These are phyloP conservation scores for Tagetes patula DNA, from an alignment of 129 eudicot genomes.

Conservation along the genomic window DNA sequence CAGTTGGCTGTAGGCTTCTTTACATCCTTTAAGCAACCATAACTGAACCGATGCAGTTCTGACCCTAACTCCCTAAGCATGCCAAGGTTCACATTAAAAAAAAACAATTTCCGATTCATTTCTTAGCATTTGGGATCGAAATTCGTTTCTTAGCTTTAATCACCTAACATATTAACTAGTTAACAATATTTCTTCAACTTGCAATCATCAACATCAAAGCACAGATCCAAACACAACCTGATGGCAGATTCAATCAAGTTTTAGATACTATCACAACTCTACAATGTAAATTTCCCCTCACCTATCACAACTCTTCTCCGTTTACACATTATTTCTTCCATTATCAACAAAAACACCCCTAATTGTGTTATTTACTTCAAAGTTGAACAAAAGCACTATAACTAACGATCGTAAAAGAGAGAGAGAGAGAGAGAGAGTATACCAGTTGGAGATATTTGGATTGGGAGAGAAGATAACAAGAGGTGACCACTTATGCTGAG, in stretches of 20 bases:
- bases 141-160: neutral
- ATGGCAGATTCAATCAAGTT: conserved; percentile 5
- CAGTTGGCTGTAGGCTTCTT: conserved; percentile 2
- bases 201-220: neutral
- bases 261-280: neutral
- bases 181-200: neutral
- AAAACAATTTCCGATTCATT: neutral
- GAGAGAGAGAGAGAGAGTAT: conserved; percentile 23
- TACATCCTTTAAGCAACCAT: neutral
- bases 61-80: neutral
- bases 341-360: neutral
- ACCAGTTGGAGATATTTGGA: conserved; percentile 64
- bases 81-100: neutral
- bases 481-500: conserved; percentile 74
- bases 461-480: conserved; percentile 79
- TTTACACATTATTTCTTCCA: neutral
- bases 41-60: neutral
- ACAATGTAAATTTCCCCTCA: neutral
- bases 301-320: neutral
- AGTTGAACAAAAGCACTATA: conserved; percentile 9
- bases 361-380: neutral
- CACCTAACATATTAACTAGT: neutral
- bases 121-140: neutral
- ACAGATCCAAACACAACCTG: neutral
- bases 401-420: neutral